Percentiles rank a stretch among this genome's conserved stretches.
Evolutionary conservation across 768 basidiomycete species (phyloP).

Genomic region (Tulasnella sp.): DNA sequence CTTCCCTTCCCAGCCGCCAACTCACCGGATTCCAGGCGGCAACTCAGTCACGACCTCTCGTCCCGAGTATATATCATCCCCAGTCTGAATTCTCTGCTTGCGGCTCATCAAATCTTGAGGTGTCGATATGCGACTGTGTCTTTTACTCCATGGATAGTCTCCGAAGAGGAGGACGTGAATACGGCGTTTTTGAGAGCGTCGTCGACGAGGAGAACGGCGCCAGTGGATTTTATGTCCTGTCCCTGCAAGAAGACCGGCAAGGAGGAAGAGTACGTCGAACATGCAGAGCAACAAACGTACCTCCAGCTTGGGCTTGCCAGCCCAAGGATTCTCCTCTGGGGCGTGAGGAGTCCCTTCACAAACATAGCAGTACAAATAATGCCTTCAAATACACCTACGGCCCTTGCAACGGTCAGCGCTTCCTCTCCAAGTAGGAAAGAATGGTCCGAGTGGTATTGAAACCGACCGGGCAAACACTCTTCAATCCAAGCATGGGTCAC

Average conservation of each 20-base stretch:
- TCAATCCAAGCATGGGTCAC: neutral
- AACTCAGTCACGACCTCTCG: neutral
- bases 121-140: neutral
- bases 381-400: conserved; percentile 2
- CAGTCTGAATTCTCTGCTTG: neutral
- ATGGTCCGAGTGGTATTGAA: neutral
- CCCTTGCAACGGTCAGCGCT: neutral
- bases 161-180: conserved; percentile 14
- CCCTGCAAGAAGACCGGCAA: neutral
- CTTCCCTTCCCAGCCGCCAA: conserved; percentile 7
- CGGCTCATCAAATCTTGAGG: conserved; percentile 13
- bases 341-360: neutral
- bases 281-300: neutral
- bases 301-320: conserved; percentile 12
- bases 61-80: conserved; percentile 6
- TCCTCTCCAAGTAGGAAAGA: neutral
- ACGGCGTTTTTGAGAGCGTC: conserved; percentile 12
- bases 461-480: conserved; percentile 2
- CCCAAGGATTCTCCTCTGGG: conserved; percentile 5
- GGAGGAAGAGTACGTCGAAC: neutral
- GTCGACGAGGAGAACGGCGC: conserved; percentile 8
- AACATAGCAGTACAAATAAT: conserved; percentile 1
- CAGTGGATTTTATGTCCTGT: neutral
- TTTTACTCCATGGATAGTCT: neutral
- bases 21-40: neutral